Conservation (phyloP, 176 grass and related monocot genomes). For the Oryza officinalis region DNA sequence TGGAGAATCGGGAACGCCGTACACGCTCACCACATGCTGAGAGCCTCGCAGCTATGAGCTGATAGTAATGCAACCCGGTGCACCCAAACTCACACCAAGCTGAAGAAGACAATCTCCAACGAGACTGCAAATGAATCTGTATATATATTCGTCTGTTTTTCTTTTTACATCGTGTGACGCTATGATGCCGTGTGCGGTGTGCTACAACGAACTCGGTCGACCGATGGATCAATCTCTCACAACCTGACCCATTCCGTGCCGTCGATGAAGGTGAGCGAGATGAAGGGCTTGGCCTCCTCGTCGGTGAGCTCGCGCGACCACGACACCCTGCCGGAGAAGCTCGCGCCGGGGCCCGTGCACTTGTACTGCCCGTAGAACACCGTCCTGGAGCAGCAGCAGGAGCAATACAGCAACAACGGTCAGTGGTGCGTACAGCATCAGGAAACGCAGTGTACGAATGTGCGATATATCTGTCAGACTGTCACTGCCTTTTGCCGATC, state of each 20-base stretch:
- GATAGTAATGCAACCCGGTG: not conserved
- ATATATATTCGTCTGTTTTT: not conserved
- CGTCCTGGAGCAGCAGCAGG: conserved; percentile 48
- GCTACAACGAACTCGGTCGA: not conserved
- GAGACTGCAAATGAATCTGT: not conserved
- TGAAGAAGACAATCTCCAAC: not conserved
- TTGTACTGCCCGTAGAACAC: conserved; percentile 99
- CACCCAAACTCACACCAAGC: not conserved
- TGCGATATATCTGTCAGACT: not conserved
- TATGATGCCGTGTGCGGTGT: not conserved
- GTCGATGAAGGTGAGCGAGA: conserved; percentile 81
- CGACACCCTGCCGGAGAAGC: conserved; percentile 65
- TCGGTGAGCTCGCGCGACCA: conserved; percentile 97
- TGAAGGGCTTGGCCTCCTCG: conserved; percentile 85
- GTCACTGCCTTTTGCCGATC: not conserved
- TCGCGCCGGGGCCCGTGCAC: conserved; percentile 72
- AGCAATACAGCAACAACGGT: not conserved
- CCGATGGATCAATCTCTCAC: not conserved
- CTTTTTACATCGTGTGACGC: conserved; percentile 9
- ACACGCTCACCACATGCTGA: not conserved
- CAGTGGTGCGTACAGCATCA: not conserved
- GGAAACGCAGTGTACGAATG: not conserved
- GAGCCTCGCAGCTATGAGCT: not conserved
- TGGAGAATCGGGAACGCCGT: not conserved
- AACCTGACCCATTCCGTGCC: conserved; percentile 70